Percentiles rank a stretch among this genome's conserved stretches.
These are phyloP conservation scores for Ganoderma leucocontextum DNA, from an alignment of 1,284 basidiomycete genomes.

Conservation along the genomic window DNA sequence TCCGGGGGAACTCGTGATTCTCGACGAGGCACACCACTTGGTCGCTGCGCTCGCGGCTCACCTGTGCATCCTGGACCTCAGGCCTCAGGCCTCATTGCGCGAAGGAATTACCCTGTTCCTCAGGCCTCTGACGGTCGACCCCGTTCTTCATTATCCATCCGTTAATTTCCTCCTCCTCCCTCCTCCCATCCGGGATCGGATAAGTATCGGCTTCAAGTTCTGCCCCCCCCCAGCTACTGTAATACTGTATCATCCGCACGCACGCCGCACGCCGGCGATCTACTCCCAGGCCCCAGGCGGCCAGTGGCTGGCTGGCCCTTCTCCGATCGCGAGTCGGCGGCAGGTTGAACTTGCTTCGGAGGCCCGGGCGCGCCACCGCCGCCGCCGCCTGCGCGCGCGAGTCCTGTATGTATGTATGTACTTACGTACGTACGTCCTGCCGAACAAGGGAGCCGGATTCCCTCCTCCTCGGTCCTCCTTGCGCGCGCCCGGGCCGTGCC, in stretches of 20 bases:
- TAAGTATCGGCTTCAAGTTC: neutral
- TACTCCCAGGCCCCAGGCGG: neutral
- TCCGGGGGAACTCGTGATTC: neutral
- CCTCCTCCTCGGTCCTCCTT: neutral
- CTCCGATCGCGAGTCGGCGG: no score
- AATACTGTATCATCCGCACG: neutral
- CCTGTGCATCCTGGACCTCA: neutral
- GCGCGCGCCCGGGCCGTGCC: neutral
- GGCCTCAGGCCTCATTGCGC: neutral
- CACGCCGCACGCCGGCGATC: neutral
- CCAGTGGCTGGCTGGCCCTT: neutral
- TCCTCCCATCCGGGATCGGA: neutral
- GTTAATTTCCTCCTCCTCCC: no score
- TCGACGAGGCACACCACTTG: neutral
- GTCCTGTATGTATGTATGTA: no score
- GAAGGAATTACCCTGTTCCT: no score
- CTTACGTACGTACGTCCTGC: neutral
- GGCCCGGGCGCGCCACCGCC: slow-evolving; percentile 2
- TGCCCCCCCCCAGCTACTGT: neutral
- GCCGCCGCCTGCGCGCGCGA: neutral
- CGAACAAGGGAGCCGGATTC: neutral
- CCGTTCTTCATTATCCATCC: neutral
- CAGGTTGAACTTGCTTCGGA: no score
- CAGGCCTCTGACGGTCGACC: neutral
- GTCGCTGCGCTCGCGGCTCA: neutral